These are phyloP conservation scores for Annulohypoxylon bovei DNA, from an alignment of 495 filamentous ascomycete species.

Conservation along the genomic window DNA sequence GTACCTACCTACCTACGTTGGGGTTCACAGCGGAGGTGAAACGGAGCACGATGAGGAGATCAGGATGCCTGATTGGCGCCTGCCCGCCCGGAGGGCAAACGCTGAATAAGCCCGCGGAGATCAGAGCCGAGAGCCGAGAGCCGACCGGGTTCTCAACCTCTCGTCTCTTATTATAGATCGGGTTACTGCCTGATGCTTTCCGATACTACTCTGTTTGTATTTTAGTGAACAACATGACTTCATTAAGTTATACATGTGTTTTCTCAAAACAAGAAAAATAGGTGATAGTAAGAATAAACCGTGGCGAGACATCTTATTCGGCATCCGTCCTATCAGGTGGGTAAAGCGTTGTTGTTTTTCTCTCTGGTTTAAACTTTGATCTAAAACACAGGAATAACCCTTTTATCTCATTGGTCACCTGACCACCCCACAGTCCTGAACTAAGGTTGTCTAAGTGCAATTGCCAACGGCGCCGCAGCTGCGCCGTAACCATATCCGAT, in stretches of 20 bases:
- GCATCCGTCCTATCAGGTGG: too few species aligned
- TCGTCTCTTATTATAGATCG: not conserved
- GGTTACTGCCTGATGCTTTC: too few species aligned
- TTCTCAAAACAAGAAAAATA: too few species aligned
- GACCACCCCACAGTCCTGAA: too few species aligned
- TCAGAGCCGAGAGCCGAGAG: not conserved
- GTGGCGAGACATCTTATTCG: not conserved
- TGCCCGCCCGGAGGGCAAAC: not conserved
- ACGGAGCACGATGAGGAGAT: not conserved
- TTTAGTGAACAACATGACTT: not conserved
- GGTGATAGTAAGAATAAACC: too few species aligned
- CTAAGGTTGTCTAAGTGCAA: too few species aligned
- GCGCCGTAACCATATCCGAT: not conserved
- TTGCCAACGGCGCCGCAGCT: not conserved
- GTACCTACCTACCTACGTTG: not conserved
- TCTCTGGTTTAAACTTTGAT: too few species aligned
- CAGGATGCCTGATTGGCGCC: not conserved
- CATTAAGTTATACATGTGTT: not conserved
- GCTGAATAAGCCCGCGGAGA: not conserved
- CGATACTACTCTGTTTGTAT: too few species aligned
- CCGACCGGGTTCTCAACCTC: slow-evolving; percentile 13
- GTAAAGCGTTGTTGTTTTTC: too few species aligned
- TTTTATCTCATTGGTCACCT: too few species aligned
- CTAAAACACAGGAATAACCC: too few species aligned
- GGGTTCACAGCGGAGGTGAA: not conserved